These are phyloP conservation scores for Ustilago nuda DNA, from an alignment of 1,284 basidiomycete species.

Conservation along the genomic window DNA sequence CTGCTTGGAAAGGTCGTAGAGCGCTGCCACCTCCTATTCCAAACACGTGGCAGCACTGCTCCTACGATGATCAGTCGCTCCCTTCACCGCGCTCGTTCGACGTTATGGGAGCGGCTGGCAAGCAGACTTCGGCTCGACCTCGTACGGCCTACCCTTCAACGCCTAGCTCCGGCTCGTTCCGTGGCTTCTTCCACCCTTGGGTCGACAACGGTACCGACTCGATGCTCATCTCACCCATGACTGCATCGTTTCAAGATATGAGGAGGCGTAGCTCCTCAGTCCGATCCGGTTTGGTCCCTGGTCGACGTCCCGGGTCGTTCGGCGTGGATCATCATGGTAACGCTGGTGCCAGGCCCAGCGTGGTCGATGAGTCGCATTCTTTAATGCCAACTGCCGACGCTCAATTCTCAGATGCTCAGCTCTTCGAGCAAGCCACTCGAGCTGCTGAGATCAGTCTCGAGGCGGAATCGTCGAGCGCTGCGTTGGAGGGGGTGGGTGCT, in stretches of 20 bases:
- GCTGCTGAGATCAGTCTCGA: constrained; percentile 22
- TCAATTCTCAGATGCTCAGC: constrained; percentile 15
- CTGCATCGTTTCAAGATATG: constrained; percentile 27
- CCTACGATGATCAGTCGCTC: constrained; percentile 43
- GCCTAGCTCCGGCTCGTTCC: constrained; percentile 35
- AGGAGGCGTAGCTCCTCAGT: constrained; percentile 35
- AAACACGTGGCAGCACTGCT: constrained; percentile 43
- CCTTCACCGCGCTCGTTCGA: constrained; percentile 41
- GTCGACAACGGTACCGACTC: constrained; percentile 32
- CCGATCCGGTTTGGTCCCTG: constrained; percentile 7
- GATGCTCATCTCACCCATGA: constrained; percentile 48
- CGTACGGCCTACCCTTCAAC: constrained; percentile 34
- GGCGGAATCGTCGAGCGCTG: neutral
- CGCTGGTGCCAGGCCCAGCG: neutral
- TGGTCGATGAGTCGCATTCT: neutral
- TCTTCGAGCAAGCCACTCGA: constrained; percentile 30
- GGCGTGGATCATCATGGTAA: constrained; percentile 9
- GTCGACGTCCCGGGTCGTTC: constrained; percentile 21
- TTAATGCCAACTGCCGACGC: neutral
- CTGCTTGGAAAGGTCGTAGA: constrained; percentile 24
- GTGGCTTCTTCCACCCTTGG: constrained; percentile 50
- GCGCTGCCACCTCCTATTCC: constrained; percentile 32
- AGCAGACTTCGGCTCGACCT: constrained; percentile 11
- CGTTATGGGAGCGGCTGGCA: constrained; percentile 4
- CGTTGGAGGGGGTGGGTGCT: neutral